Evolutionary conservation across 148 eudicot species (phyloP).

Genomic region (Pharnaceum exiguum): DNA sequence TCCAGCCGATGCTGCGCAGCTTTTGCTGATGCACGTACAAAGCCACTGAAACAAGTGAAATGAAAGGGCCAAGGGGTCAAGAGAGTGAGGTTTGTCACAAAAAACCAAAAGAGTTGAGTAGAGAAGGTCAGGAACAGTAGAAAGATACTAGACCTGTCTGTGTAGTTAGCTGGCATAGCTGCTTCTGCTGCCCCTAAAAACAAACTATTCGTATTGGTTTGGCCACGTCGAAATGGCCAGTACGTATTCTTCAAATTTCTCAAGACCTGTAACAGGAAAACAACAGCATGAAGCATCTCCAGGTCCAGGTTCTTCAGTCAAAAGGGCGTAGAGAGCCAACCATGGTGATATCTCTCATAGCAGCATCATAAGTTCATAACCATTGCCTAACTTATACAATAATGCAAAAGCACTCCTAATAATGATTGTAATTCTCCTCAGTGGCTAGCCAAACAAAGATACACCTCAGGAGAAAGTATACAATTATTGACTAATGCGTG

Average conservation of each 20-base stretch:
- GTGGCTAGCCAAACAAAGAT: too few species aligned
- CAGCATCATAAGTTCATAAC: too few species aligned
- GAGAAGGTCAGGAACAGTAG: conserved; percentile 10
- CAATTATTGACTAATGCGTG: too few species aligned
- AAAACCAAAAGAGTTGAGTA: conserved; percentile 1
- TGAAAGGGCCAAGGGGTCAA: background rate
- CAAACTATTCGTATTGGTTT: conserved; percentile 45
- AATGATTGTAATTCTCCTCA: too few species aligned
- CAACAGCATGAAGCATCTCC: background rate
- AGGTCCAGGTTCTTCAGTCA: background rate
- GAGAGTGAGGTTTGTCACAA: conserved; percentile 8
- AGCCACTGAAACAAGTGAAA: conserved; percentile 36
- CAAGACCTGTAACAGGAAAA: conserved; percentile 41
- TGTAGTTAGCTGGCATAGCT: conserved; percentile 61
- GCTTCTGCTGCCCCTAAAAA: conserved; percentile 85
- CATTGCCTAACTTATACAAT: too few species aligned
- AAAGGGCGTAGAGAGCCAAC: too few species aligned
- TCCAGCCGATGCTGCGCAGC: conserved; percentile 87
- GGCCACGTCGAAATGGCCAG: conserved; percentile 89
- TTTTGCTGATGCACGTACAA: conserved; percentile 78
- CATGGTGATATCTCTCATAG: too few species aligned
- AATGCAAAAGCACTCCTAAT: too few species aligned
- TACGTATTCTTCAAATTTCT: conserved; percentile 69
- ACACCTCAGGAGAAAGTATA: too few species aligned
- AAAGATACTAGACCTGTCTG: conserved; percentile 38